These are phyloP conservation scores for Rhodotorula graminis DNA, from an alignment of 768 basidiomycete species.

Conservation along the genomic window DNA sequence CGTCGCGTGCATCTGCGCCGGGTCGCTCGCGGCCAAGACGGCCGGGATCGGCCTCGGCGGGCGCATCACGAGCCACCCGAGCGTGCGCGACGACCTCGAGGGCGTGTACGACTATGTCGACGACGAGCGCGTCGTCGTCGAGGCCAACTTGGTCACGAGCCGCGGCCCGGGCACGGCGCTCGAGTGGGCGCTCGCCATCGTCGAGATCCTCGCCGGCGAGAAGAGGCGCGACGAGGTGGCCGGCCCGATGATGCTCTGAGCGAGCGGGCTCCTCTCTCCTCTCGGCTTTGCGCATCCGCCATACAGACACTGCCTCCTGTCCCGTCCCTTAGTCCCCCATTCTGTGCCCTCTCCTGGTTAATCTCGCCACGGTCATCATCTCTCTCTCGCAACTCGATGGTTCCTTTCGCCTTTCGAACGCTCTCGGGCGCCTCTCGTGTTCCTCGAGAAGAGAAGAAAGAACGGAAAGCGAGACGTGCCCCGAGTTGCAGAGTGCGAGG, in stretches of 20 bases:
- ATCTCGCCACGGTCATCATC: too few relatives aligned
- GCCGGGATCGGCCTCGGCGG: conserved; percentile 29
- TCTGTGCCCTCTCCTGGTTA: not conserved
- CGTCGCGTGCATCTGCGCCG: conserved; percentile 37
- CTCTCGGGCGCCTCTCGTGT: too few relatives aligned
- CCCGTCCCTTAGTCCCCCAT: not conserved
- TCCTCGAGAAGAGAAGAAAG: too few relatives aligned
- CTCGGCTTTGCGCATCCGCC: too few relatives aligned
- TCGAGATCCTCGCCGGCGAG: conserved; percentile 29
- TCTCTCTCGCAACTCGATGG: too few relatives aligned
- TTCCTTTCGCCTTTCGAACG: too few relatives aligned
- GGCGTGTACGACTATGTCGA: conserved; percentile 36
- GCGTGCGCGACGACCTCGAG: conserved; percentile 33
- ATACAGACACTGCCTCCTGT: too few relatives aligned
- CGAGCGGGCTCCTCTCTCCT: not conserved
- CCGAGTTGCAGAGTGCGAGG: too few relatives aligned
- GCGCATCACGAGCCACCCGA: conserved; percentile 33
- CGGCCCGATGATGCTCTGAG: conserved; percentile 27
- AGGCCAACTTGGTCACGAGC: conserved; percentile 29
- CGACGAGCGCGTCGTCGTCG: conserved; percentile 36
- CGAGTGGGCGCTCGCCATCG: conserved; percentile 26
- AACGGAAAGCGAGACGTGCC: too few relatives aligned
- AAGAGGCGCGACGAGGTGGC: conserved; percentile 35
- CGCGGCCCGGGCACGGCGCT: conserved; percentile 38
- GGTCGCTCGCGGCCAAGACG: conserved; percentile 33